Percentiles rank a stretch among this genome's conserved stretches.
These are phyloP conservation scores for Litsea cubeba DNA, from an alignment of 164 flowering plant genomes.

Conservation along the genomic window DNA sequence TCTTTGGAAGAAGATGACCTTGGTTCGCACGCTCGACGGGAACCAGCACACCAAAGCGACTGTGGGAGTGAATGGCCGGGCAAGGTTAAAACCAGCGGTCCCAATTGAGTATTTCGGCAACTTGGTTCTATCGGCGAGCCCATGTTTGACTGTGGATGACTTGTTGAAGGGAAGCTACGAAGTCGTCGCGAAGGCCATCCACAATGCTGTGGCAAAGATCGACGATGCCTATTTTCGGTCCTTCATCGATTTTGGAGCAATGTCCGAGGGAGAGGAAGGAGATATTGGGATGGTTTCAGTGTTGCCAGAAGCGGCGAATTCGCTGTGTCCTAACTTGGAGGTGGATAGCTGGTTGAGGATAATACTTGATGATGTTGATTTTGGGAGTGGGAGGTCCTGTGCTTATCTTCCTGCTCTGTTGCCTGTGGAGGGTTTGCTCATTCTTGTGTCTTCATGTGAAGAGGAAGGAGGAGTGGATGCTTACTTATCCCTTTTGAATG, in stretches of 20 bases:
- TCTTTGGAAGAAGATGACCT: slow-evolving; percentile 14
- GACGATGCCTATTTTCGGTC: slow-evolving; percentile 17
- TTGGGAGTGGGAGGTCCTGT: slow-evolving; percentile 16
- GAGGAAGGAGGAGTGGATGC: slow-evolving; percentile 15
- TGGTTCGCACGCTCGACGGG: slow-evolving; percentile 6
- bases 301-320: not conserved
- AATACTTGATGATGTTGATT: slow-evolving; percentile 10
- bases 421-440: slow-evolving; percentile 13
- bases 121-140: slow-evolving; percentile 16
- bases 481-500: slow-evolving; percentile 3
- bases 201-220: slow-evolving; percentile 7
- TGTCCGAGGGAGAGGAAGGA: not conserved
- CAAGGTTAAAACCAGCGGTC: slow-evolving; percentile 6
- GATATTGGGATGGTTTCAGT: not conserved
- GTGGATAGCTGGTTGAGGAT: slow-evolving; percentile 20
- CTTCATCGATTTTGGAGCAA: slow-evolving; percentile 17
- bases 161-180: slow-evolving; percentile 4
- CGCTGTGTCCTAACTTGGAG: slow-evolving; percentile 8
- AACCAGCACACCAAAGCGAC: slow-evolving; percentile 1
- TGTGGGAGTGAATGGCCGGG: slow-evolving; percentile 14
- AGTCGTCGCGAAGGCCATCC: slow-evolving; percentile 8
- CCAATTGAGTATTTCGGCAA: slow-evolving; percentile 12
- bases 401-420: slow-evolving; percentile 12
- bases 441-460: slow-evolving; percentile 10
- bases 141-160: slow-evolving; percentile 11